A percentile compares a stretch with the other conserved stretches of the same genome.
These are phyloP conservation scores for Quercus dentata DNA, from an alignment of 306 rosid species.

Conservation along the genomic window DNA sequence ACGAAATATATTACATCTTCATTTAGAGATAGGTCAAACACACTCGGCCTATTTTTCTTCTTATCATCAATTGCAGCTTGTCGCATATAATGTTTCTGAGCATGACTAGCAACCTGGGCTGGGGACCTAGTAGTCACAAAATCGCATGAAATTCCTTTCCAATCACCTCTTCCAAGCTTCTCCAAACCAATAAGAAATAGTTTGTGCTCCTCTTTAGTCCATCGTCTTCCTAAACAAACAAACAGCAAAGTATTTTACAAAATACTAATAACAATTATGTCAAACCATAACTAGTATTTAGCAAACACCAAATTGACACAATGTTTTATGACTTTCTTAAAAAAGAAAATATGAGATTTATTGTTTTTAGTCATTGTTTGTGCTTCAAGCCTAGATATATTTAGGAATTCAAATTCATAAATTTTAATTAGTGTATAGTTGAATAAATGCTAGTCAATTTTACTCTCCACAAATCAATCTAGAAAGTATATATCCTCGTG, in stretches of 20 bases:
- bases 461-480: too few species aligned
- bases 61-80: constrained; percentile 22
- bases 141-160: constrained; percentile 56
- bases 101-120: constrained; percentile 72
- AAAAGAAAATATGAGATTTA: neutral
- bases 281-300: neutral
- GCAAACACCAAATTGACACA: neutral
- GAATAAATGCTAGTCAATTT: neutral
- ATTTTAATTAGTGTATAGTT: too few species aligned
- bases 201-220: constrained; percentile 57
- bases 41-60: constrained; percentile 49
- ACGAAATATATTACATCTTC: neutral
- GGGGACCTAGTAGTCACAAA: constrained; percentile 52
- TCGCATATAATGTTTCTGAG: constrained; percentile 57
- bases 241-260: neutral
- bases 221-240: constrained; percentile 34
- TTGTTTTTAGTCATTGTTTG: too few species aligned
- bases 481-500: too few species aligned
- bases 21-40: constrained; percentile 43
- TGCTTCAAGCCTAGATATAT: too few species aligned
- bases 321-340: neutral
- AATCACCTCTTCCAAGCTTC: constrained; percentile 55
- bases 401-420: neutral
- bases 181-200: constrained; percentile 47
- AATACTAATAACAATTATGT: too few species aligned